Evolutionary conservation across 768 basidiomycete species (phyloP).

Genomic region (Amyloporia xantha): DNA sequence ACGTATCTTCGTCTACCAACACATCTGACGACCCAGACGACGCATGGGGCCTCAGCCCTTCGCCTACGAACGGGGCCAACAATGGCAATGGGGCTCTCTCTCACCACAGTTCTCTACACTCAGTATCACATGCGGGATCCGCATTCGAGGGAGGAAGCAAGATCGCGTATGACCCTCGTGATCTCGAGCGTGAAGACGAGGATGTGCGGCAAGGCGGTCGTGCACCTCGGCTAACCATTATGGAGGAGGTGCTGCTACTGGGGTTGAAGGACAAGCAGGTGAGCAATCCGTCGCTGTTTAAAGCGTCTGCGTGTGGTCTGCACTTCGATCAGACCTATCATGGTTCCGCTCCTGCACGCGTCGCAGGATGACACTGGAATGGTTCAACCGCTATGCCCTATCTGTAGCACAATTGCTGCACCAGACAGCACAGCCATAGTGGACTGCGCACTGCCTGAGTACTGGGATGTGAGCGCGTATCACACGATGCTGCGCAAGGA

Average conservation of each 20-base stretch:
- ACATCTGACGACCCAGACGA: conserved; percentile 31
- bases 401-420: no score
- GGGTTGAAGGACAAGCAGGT: conserved; percentile 98
- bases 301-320: no score
- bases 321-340: no score
- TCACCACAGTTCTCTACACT: no score
- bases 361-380: no score
- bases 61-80: conserved; percentile 9
- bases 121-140: conserved; percentile 68
- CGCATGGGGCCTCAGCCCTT: conserved; percentile 26
- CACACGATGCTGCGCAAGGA: no score
- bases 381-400: no score
- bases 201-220: conserved; percentile 60
- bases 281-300: no score
- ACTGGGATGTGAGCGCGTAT: no score
- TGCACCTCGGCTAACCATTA: conserved; percentile 82
- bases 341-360: no score
- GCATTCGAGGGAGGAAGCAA: conserved; percentile 83
- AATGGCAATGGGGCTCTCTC: conserved; percentile 8
- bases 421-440: no score
- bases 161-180: conserved; percentile 91
- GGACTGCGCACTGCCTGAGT: no score
- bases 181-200: conserved; percentile 68
- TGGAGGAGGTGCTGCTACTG: conserved; percentile 93
- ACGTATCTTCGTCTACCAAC: conserved; percentile 27